Evolutionary conservation across 176 grass and related monocot genomes (phyloP).

Genomic region (Oryza punctata): DNA sequence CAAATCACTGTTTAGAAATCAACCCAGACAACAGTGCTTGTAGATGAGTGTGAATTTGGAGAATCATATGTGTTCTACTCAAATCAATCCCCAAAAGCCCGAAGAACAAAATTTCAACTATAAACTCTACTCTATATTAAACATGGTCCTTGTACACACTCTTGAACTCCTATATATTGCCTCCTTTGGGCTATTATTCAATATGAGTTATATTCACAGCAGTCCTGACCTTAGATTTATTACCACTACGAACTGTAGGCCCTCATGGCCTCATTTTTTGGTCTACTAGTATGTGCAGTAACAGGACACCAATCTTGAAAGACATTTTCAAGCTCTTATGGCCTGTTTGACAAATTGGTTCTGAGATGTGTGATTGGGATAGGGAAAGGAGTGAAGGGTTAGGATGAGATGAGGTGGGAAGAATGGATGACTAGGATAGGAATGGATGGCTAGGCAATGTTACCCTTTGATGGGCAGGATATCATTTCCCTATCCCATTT

Average conservation of each 20-base stretch:
- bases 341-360: too few relatives aligned
- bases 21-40: not conserved
- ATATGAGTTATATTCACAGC: too few relatives aligned
- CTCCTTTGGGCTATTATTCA: too few relatives aligned
- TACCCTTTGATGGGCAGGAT: too few relatives aligned
- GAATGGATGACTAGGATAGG: too few relatives aligned
- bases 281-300: not conserved
- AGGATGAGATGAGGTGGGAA: too few relatives aligned
- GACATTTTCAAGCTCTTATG: not conserved
- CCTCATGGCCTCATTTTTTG: conserved; percentile 1
- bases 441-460: too few relatives aligned
- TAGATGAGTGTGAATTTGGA: not conserved
- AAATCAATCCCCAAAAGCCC: not conserved
- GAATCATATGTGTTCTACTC: not conserved
- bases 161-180: too few relatives aligned
- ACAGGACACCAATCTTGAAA: not conserved
- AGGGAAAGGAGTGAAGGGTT: too few relatives aligned
- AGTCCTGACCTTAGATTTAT: not conserved
- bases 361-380: too few relatives aligned
- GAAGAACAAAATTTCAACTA: not conserved
- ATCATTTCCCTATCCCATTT: too few relatives aligned
- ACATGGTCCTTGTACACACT: too few relatives aligned
- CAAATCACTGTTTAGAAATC: not conserved
- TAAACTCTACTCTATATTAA: not conserved
- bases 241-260: not conserved